phyloP scores from a whole-genome alignment of 176 grass and related monocot genomes.

The Bothriochloa decipiens region DNA sequence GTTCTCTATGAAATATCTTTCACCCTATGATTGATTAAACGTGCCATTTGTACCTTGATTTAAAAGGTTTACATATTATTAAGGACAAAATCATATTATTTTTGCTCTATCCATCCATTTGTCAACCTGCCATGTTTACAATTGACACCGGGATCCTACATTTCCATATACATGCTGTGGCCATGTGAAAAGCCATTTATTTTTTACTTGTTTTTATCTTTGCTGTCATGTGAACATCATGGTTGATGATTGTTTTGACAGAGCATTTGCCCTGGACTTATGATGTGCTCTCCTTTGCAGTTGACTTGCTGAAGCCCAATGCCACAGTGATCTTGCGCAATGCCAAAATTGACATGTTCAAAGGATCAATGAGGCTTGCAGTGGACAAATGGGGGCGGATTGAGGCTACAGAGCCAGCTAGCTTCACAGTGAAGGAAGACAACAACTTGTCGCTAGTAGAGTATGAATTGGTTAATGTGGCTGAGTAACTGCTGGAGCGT shows the following conservation, averaged over 20 bases:
- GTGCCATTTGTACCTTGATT: neutral
- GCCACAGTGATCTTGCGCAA: slow-evolving; percentile 83
- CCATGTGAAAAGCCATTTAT: neutral
- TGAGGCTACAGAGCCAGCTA: slow-evolving; percentile 70
- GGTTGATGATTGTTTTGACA: neutral
- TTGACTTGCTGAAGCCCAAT: slow-evolving; percentile 68
- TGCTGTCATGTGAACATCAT: neutral
- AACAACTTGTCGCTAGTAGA: slow-evolving; percentile 86
- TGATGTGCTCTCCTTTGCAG: slow-evolving; percentile 39
- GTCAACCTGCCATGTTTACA: neutral
- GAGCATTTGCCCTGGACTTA: slow-evolving; percentile 4
- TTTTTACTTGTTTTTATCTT: neutral
- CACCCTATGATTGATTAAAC: too few species aligned
- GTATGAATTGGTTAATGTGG: slow-evolving; percentile 89
- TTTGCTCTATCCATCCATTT: neutral
- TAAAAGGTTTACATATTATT: neutral
- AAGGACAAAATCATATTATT: neutral
- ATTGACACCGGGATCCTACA: neutral
- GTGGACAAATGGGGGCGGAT: slow-evolving; percentile 92
- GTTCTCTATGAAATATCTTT: too few species aligned
- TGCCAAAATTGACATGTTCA: slow-evolving; percentile 95
- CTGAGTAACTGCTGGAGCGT: slow-evolving; percentile 43
- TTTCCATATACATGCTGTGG: neutral
- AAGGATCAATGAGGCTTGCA: slow-evolving; percentile 80
- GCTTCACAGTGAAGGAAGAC: slow-evolving; percentile 80